Evolutionary conservation across 352 stramenopile genomes (phyloP).

Genomic region (Phytophthora meadii): DNA sequence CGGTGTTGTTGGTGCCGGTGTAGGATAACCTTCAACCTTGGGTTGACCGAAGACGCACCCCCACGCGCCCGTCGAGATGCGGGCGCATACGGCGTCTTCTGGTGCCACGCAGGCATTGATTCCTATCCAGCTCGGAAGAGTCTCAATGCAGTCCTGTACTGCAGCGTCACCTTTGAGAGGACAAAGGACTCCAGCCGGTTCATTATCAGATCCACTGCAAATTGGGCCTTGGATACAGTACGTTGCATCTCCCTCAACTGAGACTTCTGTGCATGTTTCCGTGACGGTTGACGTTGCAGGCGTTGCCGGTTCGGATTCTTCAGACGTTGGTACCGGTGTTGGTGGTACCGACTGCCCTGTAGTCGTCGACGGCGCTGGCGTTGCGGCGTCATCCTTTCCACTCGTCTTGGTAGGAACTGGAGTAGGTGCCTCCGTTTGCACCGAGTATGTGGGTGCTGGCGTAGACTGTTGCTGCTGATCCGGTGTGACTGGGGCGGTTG

Average conservation of each 20-base stretch:
- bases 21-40: constrained; percentile 18
- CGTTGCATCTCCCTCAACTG: constrained; percentile 63
- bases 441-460: constrained; percentile 1
- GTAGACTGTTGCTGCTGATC: constrained; percentile 5
- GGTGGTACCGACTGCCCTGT: too few relatives aligned
- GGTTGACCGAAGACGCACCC: constrained; percentile 50
- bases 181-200: constrained; percentile 49
- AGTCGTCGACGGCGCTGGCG: neutral
- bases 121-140: constrained; percentile 51
- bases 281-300: constrained; percentile 10
- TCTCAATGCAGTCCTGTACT: constrained; percentile 55
- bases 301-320: constrained; percentile 2
- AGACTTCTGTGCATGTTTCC: constrained; percentile 51
- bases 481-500: constrained; percentile 4
- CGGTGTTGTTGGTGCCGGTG: constrained; percentile 27
- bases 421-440: constrained; percentile 3
- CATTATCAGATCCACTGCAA: constrained; percentile 49
- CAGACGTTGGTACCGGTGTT: constrained; percentile 1
- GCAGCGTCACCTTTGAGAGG: constrained; percentile 60
- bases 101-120: constrained; percentile 50
- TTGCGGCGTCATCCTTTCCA: neutral
- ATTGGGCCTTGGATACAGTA: constrained; percentile 67
- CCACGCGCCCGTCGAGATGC: constrained; percentile 60
- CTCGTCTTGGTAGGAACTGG: constrained; percentile 12
- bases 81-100: constrained; percentile 51